These are phyloP conservation scores for Tricladium varicosporioides DNA, from an alignment of 2,329 filamentous ascomycete genomes.

Conservation along the genomic window DNA sequence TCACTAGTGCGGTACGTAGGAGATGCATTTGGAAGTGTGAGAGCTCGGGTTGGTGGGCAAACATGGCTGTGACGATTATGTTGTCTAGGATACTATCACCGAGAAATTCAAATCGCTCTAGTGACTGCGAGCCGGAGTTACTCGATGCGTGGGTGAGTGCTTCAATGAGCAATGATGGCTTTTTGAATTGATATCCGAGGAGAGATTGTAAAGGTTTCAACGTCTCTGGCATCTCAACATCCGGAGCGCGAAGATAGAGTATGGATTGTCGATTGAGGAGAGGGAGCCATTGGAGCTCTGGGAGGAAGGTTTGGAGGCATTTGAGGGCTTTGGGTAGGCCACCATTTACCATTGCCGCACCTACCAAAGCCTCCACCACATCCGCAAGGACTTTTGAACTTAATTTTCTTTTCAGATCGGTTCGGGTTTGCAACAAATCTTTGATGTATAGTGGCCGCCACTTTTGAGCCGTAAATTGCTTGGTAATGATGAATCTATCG, in stretches of 20 bases:
- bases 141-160: constrained; percentile 76
- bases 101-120: constrained; percentile 81
- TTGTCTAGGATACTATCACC: constrained; percentile 84
- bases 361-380: constrained; percentile 82
- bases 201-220: constrained; percentile 58
- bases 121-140: constrained; percentile 44
- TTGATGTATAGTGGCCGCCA: constrained; percentile 68
- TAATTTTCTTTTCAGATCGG: constrained; percentile 37
- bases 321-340: constrained; percentile 60
- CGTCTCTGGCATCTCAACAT: constrained; percentile 38
- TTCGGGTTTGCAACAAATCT: constrained; percentile 35
- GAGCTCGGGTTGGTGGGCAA: constrained; percentile 44
- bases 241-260: constrained; percentile 44
- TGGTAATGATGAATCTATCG: constrained; percentile 69
- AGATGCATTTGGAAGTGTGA: constrained; percentile 68
- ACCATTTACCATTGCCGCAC: constrained; percentile 68
- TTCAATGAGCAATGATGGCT: constrained; percentile 69
- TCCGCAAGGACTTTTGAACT: constrained; percentile 84
- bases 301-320: constrained; percentile 67
- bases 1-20: constrained; percentile 73
- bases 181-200: constrained; percentile 69
- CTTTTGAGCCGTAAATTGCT: constrained; percentile 63
- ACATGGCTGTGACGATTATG: constrained; percentile 63
- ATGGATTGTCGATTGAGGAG: constrained; percentile 40
- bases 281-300: constrained; percentile 54